Conservation (phyloP, 148 eudicot species). For the Vaccinium macrocarpon region DNA sequence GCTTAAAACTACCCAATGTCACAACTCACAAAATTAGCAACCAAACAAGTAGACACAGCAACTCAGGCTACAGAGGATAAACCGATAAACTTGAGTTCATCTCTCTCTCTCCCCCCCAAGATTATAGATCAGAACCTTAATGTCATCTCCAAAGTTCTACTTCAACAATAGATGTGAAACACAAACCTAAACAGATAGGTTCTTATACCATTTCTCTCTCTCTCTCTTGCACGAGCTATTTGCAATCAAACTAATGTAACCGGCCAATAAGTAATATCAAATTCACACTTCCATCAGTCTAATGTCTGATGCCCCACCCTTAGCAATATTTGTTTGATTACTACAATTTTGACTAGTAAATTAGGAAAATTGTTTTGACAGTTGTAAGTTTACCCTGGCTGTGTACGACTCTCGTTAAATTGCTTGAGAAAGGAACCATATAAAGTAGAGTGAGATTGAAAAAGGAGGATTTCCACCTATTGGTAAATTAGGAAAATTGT, state of each 20-base stretch:
- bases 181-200: background rate
- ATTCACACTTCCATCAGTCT: background rate
- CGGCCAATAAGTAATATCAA: background rate
- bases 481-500: background rate
- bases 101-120: background rate
- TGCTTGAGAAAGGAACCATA: background rate
- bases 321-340: background rate
- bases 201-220: background rate
- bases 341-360: background rate
- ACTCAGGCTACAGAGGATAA: background rate
- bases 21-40: background rate
- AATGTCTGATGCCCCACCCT: background rate
- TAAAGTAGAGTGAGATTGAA: background rate
- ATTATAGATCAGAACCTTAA: background rate
- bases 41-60: background rate
- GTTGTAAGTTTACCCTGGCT: background rate
- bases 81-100: background rate
- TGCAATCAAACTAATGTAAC: background rate
- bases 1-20: background rate
- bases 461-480: constrained; percentile 1
- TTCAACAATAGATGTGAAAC: background rate
- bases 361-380: background rate
- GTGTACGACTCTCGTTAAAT: background rate
- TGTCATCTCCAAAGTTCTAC: background rate
- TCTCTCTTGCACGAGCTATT: background rate